These are phyloP conservation scores for Globisporangium apiculatum DNA, from an alignment of 352 stramenopile genomes.

Conservation along the genomic window DNA sequence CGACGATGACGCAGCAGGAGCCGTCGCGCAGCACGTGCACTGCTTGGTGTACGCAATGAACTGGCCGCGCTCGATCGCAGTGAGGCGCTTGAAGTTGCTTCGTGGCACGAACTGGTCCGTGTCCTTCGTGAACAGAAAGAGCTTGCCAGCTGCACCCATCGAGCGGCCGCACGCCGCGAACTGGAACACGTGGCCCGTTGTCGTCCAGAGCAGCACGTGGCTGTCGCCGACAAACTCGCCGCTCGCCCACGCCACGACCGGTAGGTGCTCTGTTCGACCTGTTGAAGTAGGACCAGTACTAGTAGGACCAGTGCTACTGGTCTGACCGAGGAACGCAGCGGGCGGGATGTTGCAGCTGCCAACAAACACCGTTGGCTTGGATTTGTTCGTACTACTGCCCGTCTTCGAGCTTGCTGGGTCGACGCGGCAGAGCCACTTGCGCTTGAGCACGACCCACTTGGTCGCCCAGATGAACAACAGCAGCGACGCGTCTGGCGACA, in stretches of 20 bases:
- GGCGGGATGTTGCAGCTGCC: slow-evolving; percentile 51
- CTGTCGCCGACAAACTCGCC: slow-evolving; percentile 60
- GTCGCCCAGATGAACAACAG: slow-evolving; percentile 73
- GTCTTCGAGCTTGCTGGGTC: slow-evolving; percentile 4
- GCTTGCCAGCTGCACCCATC: slow-evolving; percentile 28
- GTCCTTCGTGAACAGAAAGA: slow-evolving; percentile 82
- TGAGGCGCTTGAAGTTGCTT: slow-evolving; percentile 56
- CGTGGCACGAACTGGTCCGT: slow-evolving; percentile 76
- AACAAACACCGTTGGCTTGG: slow-evolving; percentile 25
- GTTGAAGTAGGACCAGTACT: neutral
- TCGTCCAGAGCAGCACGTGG: slow-evolving; percentile 63
- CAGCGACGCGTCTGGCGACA: slow-evolving; percentile 53
- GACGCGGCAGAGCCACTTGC: slow-evolving; percentile 71
- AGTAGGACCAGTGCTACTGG: neutral
- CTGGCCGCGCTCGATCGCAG: slow-evolving; percentile 40
- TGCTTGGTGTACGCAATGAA: slow-evolving; percentile 47
- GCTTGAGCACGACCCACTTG: slow-evolving; percentile 68
- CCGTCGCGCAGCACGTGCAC: slow-evolving; percentile 37
- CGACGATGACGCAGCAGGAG: too few relatives aligned
- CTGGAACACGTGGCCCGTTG: slow-evolving; percentile 52
- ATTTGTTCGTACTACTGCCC: slow-evolving; percentile 13
- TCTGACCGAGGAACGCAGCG: slow-evolving; percentile 18
- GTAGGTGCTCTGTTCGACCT: too few relatives aligned
- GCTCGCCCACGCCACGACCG: slow-evolving; percentile 41
- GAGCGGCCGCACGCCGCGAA: slow-evolving; percentile 32